Conservation (phyloP, 495 filamentous ascomycete genomes). For the Podospora pseudocomata region DNA sequence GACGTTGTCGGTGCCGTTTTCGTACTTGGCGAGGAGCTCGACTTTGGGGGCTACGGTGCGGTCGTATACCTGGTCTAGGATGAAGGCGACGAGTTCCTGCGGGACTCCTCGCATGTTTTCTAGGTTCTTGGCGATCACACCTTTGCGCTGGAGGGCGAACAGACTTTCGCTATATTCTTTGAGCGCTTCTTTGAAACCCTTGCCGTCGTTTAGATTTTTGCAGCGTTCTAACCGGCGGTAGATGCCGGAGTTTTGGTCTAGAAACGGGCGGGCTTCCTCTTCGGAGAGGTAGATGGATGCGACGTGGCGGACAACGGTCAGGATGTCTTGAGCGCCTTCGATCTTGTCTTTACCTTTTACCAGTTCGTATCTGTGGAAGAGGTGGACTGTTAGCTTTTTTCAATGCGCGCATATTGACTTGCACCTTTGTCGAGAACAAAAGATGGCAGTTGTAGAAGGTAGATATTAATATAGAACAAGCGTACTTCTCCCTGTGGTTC, state of each 20-base stretch:
- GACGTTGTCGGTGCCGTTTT: constrained; percentile 83
- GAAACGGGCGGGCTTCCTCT: constrained; percentile 59
- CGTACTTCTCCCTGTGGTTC: constrained; percentile 65
- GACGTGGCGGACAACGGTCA: constrained; percentile 70
- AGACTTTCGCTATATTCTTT: constrained; percentile 72
- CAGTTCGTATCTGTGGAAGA: constrained; percentile 63
- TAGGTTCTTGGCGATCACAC: constrained; percentile 66
- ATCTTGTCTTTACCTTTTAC: constrained; percentile 78
- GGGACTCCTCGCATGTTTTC: constrained; percentile 60
- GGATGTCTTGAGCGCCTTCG: constrained; percentile 79
- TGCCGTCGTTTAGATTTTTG: constrained; percentile 58
- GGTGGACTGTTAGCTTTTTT: neutral
- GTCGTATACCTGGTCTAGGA: constrained; percentile 83
- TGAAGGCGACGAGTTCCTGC: constrained; percentile 69
- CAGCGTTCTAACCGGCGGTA: constrained; percentile 65
- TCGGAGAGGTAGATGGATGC: constrained; percentile 69
- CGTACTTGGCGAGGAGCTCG: constrained; percentile 72
- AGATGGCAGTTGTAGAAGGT: neutral
- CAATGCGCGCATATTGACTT: neutral
- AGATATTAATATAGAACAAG: neutral
- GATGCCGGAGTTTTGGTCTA: constrained; percentile 69
- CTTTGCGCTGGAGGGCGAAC: constrained; percentile 54
- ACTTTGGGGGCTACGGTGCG: constrained; percentile 89
- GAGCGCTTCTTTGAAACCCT: constrained; percentile 65
- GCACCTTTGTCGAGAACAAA: neutral